Conservation (phyloP, 2,329 filamentous ascomycete species). For the Xylaria polymorpha region DNA sequence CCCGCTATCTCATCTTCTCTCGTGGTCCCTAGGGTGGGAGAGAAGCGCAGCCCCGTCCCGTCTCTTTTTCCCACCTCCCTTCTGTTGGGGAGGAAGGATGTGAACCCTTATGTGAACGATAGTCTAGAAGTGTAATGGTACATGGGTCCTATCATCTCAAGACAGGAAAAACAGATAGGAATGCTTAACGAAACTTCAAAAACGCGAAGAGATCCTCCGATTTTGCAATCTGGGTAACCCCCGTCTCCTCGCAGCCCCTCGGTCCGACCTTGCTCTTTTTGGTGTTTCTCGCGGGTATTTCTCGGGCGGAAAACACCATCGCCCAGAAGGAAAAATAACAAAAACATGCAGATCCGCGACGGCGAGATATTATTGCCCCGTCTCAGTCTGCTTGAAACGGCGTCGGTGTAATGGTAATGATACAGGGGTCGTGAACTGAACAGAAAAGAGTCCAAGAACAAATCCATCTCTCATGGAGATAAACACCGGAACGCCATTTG, state of each 20-base stretch:
- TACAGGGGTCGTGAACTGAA: conserved; percentile 38
- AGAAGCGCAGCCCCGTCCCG: conserved; percentile 23
- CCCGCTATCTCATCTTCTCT: conserved; percentile 5
- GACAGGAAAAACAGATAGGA: background rate
- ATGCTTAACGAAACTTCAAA: background rate
- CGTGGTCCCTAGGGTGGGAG: background rate
- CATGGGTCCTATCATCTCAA: conserved; percentile 32
- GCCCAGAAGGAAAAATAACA: background rate
- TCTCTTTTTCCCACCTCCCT: conserved; percentile 16
- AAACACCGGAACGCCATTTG: conserved; percentile 41
- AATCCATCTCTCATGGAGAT: conserved; percentile 2
- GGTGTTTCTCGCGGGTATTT: conserved; percentile 6
- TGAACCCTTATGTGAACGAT: conserved; percentile 43
- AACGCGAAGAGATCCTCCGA: conserved; percentile 33
- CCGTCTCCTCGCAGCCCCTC: conserved; percentile 16
- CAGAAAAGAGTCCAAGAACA: conserved; percentile 5
- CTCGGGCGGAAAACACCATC: background rate
- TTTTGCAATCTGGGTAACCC: conserved; percentile 37
- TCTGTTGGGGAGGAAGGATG: conserved; percentile 35
- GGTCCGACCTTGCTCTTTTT: background rate
- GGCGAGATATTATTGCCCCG: conserved; percentile 5
- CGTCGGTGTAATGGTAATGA: conserved; percentile 22
- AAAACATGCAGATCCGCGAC: conserved; percentile 4
- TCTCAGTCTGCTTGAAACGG: conserved; percentile 1
- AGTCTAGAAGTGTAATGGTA: conserved; percentile 48